These are phyloP conservation scores for Boletus subluridellus DNA, from an alignment of 1,284 basidiomycete genomes.

Conservation along the genomic window DNA sequence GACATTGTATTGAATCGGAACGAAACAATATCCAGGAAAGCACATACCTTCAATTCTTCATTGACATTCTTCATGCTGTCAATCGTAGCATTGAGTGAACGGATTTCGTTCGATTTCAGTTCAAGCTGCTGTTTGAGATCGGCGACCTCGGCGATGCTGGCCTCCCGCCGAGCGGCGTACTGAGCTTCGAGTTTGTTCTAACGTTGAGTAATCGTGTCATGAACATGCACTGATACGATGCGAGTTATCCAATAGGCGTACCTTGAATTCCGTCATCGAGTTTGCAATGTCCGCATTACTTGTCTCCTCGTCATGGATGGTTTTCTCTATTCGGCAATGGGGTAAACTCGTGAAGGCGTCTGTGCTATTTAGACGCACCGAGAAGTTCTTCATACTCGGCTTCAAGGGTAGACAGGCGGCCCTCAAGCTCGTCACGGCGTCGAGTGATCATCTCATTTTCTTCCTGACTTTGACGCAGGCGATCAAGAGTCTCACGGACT, in stretches of 20 bases:
- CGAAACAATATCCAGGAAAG: not conserved
- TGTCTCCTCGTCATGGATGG: conserved; percentile 78
- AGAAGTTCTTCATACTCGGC: conserved; percentile 95
- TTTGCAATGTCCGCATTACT: conserved; percentile 77
- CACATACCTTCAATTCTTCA: conserved; percentile 88
- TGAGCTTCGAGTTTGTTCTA: conserved; percentile 93
- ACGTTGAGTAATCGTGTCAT: conserved; percentile 15
- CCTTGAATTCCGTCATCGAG: conserved; percentile 88
- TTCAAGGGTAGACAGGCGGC: conserved; percentile 77
- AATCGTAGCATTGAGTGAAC: conserved; percentile 79
- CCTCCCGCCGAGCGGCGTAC: conserved; percentile 88
- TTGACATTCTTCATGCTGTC: conserved; percentile 95
- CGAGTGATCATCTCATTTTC: conserved; percentile 86
- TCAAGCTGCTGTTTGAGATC: conserved; percentile 93
- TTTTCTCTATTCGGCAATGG: conserved; percentile 60
- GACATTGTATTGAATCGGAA: conserved; percentile 10
- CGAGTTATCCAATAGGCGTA: conserved; percentile 34
- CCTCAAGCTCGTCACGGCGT: conserved; percentile 85
- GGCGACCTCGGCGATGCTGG: conserved; percentile 81
- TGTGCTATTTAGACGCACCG: conserved; percentile 47
- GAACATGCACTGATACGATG: conserved; percentile 6
- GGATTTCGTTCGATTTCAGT: conserved; percentile 80
- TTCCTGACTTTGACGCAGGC: conserved; percentile 85
- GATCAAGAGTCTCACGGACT: conserved; percentile 86
- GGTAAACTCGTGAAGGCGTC: conserved; percentile 14